phyloP scores from a whole-genome alignment of 257 asterid species.

The Anisodus tanguticus region DNA sequence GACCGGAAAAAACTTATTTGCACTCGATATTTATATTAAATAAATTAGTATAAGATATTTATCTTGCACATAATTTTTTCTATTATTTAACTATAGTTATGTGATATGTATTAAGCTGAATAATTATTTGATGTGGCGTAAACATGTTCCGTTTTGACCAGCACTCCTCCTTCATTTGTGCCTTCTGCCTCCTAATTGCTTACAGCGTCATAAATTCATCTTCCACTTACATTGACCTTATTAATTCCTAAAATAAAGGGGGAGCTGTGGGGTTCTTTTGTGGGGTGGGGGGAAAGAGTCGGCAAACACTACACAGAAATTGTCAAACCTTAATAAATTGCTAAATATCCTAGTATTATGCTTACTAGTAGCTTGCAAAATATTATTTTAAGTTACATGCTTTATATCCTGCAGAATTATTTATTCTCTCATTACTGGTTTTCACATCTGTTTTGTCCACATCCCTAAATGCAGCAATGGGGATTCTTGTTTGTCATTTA shows the following conservation, averaged over 20 bases:
- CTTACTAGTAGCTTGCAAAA: constrained; percentile 9
- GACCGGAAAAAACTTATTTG: background rate
- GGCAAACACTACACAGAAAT: background rate
- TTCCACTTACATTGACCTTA: constrained; percentile 38
- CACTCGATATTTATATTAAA: background rate
- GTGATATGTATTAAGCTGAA: background rate
- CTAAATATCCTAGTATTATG: background rate
- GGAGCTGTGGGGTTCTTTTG: background rate
- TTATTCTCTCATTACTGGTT: constrained; percentile 4
- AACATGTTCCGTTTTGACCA: constrained; percentile 35
- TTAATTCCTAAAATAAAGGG: constrained; percentile 37
- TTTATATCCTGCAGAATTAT: constrained; percentile 21
- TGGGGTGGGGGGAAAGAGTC: background rate
- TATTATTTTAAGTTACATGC: constrained; percentile 30
- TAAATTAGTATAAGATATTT: background rate
- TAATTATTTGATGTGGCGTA: constrained; percentile 37
- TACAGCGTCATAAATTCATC: constrained; percentile 29
- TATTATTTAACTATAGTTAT: background rate
- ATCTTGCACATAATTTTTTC: background rate
- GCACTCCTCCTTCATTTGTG: constrained; percentile 59
- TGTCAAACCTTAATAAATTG: constrained; percentile 25
- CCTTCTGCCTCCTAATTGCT: constrained; percentile 51
- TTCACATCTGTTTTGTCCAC: constrained; percentile 34
- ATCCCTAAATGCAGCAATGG: constrained; percentile 14
- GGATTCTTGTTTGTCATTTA: background rate